Evolutionary conservation across 257 asterid genomes (phyloP).

Genomic region (Leptodermis oblonga): DNA sequence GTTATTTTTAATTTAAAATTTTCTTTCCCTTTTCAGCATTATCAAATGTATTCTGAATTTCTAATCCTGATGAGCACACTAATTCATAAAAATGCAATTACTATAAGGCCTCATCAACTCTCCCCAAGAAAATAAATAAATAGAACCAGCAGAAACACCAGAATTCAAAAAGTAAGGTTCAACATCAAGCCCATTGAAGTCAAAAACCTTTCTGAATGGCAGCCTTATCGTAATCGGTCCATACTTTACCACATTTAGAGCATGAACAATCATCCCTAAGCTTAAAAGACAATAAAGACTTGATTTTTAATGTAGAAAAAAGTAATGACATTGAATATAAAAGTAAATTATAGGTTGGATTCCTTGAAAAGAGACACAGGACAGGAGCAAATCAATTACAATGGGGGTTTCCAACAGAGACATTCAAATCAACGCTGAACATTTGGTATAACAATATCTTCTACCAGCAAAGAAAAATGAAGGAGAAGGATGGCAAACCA

Average conservation of each 20-base stretch:
- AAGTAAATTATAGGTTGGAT: no score
- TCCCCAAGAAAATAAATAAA: no score
- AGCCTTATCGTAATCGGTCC: background rate
- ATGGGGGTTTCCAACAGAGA: background rate
- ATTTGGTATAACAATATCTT: background rate
- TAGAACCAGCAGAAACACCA: background rate
- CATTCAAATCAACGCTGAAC: background rate
- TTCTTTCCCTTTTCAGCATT: background rate
- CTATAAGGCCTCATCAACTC: no score
- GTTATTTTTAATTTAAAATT: background rate
- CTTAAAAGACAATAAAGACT: background rate
- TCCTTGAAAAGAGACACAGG: no score
- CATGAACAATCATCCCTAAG: background rate
- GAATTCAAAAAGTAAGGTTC: background rate
- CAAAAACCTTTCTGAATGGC: background rate
- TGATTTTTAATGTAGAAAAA: background rate
- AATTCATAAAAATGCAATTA: no score
- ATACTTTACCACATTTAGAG: background rate
- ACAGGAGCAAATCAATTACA: background rate
- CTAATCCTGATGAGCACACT: background rate
- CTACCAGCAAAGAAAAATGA: background rate
- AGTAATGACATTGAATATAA: no score
- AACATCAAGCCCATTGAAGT: background rate
- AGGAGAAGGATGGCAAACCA: background rate
- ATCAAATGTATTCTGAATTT: background rate